These are phyloP conservation scores for Handroanthus guayacan DNA, from an alignment of 257 asterid genomes.

Conservation along the genomic window DNA sequence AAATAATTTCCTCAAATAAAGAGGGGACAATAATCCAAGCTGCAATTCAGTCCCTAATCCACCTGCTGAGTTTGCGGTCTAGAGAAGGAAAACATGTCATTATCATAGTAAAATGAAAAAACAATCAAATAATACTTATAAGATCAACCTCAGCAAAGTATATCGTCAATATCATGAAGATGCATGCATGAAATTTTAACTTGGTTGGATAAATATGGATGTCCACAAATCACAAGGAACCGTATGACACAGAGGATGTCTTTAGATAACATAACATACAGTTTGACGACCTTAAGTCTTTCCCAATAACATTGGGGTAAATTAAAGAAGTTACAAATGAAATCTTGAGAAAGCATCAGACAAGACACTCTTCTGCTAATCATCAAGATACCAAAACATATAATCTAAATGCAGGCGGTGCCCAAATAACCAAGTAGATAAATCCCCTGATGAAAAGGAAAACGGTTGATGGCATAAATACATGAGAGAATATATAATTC, in stretches of 20 bases:
- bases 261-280: not conserved
- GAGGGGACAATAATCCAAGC: constrained; percentile 91
- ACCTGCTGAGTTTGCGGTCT: constrained; percentile 71
- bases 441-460: constrained; percentile 6
- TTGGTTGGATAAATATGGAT: constrained; percentile 5
- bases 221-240: not conserved
- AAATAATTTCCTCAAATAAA: constrained; percentile 85
- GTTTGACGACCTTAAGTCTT: not conserved
- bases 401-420: not conserved
- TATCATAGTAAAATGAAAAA: not conserved
- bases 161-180: not conserved
- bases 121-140: constrained; percentile 13
- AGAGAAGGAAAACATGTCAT: constrained; percentile 34
- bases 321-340: not conserved
- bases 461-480: constrained; percentile 13
- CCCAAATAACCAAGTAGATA: not conserved
- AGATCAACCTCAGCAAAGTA: not conserved
- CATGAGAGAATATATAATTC: not conserved
- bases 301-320: not conserved
- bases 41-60: constrained; percentile 80
- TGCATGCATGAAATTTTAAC: constrained; percentile 21
- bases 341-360: constrained; percentile 4
- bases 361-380: constrained; percentile 6
- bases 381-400: not conserved
- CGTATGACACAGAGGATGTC: not conserved